Percentiles rank a stretch among this genome's conserved stretches.
These are phyloP conservation scores for Starmerella tilneyi DNA, from an alignment of 805 yeast genomes.

Conservation along the genomic window DNA sequence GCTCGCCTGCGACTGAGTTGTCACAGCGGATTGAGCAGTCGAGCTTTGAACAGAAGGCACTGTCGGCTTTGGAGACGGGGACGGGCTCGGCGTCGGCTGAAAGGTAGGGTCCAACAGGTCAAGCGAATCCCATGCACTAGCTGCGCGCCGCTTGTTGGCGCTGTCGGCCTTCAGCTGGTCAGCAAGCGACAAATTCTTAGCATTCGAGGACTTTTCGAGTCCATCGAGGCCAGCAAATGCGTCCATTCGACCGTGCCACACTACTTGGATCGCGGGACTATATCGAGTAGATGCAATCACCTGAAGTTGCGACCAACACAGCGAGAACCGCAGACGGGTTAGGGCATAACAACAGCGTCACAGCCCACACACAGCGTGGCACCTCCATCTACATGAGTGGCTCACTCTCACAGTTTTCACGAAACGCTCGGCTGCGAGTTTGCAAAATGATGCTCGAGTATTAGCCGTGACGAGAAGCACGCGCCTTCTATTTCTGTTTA, in stretches of 20 bases:
- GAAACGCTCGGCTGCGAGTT: too few species aligned
- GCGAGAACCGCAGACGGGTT: neutral
- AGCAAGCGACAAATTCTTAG: slow-evolving; percentile 27
- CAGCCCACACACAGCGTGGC: too few species aligned
- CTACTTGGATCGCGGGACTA: too few species aligned
- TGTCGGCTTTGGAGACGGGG: neutral
- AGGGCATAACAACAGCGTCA: too few species aligned
- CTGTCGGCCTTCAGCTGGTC: slow-evolving; percentile 26
- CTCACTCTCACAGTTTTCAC: too few species aligned
- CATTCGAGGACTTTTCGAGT: slow-evolving; percentile 18
- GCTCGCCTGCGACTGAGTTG: neutral
- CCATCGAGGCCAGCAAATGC: slow-evolving; percentile 28
- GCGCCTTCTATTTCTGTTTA: too few species aligned
- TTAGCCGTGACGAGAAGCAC: too few species aligned
- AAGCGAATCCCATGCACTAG: slow-evolving; percentile 25
- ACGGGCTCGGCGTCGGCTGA: neutral
- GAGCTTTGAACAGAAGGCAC: neutral
- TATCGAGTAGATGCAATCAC: slow-evolving; percentile 1
- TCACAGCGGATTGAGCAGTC: slow-evolving; percentile 2
- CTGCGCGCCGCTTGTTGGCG: slow-evolving; percentile 10
- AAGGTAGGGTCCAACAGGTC: slow-evolving; percentile 24
- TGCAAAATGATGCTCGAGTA: too few species aligned
- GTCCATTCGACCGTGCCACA: slow-evolving; percentile 22
- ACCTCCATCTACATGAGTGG: too few species aligned
- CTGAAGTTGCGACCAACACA: neutral